Base-by-base conservation (phyloP, 1,139 yeast genomes). In the Geotrichum cucujoidarum region DNA sequence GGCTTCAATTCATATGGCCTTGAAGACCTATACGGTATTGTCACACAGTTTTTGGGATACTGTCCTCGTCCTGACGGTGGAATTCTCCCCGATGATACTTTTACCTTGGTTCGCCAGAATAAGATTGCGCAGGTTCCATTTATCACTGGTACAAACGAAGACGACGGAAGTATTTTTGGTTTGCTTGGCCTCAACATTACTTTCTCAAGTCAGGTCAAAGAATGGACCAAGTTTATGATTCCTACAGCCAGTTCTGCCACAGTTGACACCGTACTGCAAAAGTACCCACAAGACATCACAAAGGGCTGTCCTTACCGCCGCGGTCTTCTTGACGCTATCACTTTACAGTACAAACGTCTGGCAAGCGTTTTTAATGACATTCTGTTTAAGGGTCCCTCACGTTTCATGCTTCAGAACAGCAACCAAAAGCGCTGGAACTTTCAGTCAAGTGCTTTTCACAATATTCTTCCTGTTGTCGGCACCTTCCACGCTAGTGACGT, bases 231-330 rank as follows among this genome's bases (percentile, higher is more conserved):
- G 5, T 31, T 13, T 13, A 7, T 31, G 16, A n/a, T 31, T 3
- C 33, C 33, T 2, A 16, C n/a, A 7, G 33, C 17, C 17, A 8
- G 16, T 31, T 3, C 14, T 14, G 7, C 33, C 4, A n/a, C 33
- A 10, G 8, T 31, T 14, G 10, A 34, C 13, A 34, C 2, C 16
- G 13, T 34, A 5, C 37, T 34, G 24, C 8, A 21, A 16, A 8
- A 25, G 13, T 58, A 58, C 40, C 59, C 61, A 1, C 33, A 40
- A 6, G 41, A 43, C 17, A 52, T 57, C 1, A 8, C 42, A 4
- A 36, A 29, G 2, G 61, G 61, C 2, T 55, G 58, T 5, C 61
- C 61, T 4, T 58, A 49, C 49, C 38, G 55, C n/a, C 56, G 60
- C 4, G 57, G 54, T 1, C 30, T 25, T n/a, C n/a, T 29, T 17